phyloP scores from a whole-genome alignment of 352 stramenopile genomes.

The Globisporangium lucens region DNA sequence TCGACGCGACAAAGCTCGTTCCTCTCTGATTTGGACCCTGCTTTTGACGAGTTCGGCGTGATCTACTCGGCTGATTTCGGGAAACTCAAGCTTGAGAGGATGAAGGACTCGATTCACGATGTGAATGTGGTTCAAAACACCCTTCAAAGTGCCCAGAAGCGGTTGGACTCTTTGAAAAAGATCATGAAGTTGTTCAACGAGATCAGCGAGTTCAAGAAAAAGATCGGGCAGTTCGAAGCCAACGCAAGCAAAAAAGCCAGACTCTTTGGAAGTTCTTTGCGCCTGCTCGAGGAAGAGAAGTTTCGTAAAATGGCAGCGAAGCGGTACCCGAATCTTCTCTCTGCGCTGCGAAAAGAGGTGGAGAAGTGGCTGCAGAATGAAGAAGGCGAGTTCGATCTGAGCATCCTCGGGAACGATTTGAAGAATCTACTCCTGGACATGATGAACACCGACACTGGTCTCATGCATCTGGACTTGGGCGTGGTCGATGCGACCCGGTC shows the following conservation, averaged over 20 bases:
- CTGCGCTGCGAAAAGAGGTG: constrained; percentile 59
- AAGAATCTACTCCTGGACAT: constrained; percentile 74
- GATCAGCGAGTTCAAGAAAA: constrained; percentile 68
- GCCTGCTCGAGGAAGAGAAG: constrained; percentile 71
- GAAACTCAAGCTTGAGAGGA: constrained; percentile 30
- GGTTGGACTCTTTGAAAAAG: constrained; percentile 68
- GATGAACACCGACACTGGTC: constrained; percentile 76
- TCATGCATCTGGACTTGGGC: constrained; percentile 82
- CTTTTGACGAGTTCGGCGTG: constrained; percentile 32
- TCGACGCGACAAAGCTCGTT: constrained; percentile 30
- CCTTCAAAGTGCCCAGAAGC: constrained; percentile 47
- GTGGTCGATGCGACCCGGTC: constrained; percentile 33
- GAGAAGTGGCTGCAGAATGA: constrained; percentile 74
- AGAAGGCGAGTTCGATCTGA: constrained; percentile 66
- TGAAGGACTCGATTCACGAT: constrained; percentile 46
- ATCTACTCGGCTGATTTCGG: constrained; percentile 47
- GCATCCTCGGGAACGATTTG: constrained; percentile 66
- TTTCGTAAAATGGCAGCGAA: constrained; percentile 74
- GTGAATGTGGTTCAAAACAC: constrained; percentile 42
- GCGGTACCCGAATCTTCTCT: constrained; percentile 53
- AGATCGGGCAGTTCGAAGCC: constrained; percentile 72
- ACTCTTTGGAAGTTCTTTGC: constrained; percentile 70
- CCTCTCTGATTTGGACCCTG: constrained; percentile 60
- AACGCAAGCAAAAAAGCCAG: constrained; percentile 71
- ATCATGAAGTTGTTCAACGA: constrained; percentile 76